Conservation (phyloP, 2,329 filamentous ascomycete genomes). For the Zopfia rhizophila region DNA sequence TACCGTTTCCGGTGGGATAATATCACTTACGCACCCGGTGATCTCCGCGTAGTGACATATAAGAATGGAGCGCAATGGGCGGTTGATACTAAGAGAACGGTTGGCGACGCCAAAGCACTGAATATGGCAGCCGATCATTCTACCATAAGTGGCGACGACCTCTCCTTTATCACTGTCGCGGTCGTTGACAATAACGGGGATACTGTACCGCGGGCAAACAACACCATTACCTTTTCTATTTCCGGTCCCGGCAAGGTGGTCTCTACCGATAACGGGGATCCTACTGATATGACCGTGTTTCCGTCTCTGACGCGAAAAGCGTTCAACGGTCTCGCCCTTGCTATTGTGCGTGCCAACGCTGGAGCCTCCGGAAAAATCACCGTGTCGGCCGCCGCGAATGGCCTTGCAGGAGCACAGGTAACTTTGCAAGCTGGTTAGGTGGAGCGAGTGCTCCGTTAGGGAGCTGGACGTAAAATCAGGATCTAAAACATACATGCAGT, state of each 20-base stretch:
- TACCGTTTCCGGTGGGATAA: conserved; percentile 67
- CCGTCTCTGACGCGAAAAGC: conserved; percentile 33
- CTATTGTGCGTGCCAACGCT: conserved; percentile 31
- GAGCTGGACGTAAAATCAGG: no score
- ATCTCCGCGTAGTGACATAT: conserved; percentile 60
- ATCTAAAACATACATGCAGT: no score
- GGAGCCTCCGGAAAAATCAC: conserved; percentile 24
- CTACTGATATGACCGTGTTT: conserved; percentile 37
- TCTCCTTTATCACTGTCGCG: conserved; percentile 59
- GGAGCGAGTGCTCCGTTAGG: no score
- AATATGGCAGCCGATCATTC: conserved; percentile 55
- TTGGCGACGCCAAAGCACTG: conserved; percentile 53
- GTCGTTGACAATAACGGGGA: conserved; percentile 59
- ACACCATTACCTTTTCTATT: conserved; percentile 58
- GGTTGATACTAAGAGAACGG: conserved; percentile 53
- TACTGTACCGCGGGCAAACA: conserved; percentile 56
- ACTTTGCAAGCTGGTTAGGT: conserved; percentile 2
- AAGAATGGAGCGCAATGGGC: conserved; percentile 62
- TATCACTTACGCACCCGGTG: conserved; percentile 60
- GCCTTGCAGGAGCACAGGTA: neutral
- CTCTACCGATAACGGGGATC: conserved; percentile 36
- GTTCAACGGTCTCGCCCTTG: conserved; percentile 37
- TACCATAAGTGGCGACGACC: conserved; percentile 55
- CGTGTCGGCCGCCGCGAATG: conserved; percentile 4
- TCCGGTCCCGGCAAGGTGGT: conserved; percentile 20